Evolutionary conservation across 495 filamentous ascomycete genomes (phyloP).

Genomic region (Recurvomyces mirabilis): DNA sequence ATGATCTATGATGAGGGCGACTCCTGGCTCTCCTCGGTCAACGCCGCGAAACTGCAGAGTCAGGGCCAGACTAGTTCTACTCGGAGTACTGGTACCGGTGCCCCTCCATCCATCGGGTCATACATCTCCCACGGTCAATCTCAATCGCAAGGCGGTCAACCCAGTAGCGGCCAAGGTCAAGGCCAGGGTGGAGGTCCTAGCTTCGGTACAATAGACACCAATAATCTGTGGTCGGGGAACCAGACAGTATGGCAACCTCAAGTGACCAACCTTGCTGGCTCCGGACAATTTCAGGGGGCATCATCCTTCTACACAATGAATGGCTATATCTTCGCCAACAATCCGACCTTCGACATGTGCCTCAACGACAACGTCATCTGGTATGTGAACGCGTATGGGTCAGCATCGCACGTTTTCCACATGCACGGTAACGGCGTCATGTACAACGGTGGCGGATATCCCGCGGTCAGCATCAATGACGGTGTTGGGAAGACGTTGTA

Average conservation of each 20-base stretch:
- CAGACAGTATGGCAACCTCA: slow-evolving; percentile 15
- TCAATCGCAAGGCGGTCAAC: not conserved
- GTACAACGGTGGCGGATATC: slow-evolving; percentile 1
- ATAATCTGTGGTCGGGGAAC: slow-evolving; percentile 11
- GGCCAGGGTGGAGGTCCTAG: not conserved
- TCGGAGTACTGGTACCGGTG: not conserved
- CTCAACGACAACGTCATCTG: slow-evolving; percentile 18
- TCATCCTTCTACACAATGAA: slow-evolving; percentile 17
- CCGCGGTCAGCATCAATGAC: slow-evolving; percentile 10
- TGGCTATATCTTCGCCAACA: slow-evolving; percentile 19
- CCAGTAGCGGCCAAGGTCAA: not conserved
- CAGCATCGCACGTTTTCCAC: slow-evolving; percentile 13
- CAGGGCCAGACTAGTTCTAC: not conserved
- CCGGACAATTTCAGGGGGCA: slow-evolving; percentile 3
- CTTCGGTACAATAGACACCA: not conserved
- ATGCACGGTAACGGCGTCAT: slow-evolving; percentile 17
- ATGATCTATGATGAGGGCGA: slow-evolving; percentile 15
- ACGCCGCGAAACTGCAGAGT: not conserved
- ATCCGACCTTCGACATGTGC: slow-evolving; percentile 17
- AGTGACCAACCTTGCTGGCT: slow-evolving; percentile 5
- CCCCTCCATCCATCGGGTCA: not conserved
- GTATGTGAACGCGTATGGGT: slow-evolving; percentile 13
- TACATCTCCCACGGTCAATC: not conserved
- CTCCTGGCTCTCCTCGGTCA: slow-evolving; percentile 14
- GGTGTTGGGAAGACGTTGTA: slow-evolving; percentile 12